Evolutionary conservation across 1,139 yeast genomes (phyloP).

Genomic region (Torulaspora pretoriensis): DNA sequence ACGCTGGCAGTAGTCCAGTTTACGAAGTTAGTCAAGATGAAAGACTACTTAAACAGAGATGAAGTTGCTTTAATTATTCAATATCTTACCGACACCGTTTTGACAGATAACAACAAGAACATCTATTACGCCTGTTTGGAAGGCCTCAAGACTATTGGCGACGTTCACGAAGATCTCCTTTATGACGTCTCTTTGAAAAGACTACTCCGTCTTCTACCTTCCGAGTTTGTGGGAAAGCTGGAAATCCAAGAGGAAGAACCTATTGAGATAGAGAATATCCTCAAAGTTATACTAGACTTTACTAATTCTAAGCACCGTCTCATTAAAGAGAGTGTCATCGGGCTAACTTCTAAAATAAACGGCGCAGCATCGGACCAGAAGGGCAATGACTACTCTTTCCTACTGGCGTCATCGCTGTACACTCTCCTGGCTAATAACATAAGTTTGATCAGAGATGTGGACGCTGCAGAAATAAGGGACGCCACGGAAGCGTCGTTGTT

Average conservation of each 20-base stretch:
- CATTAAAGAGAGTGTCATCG: slow-evolving; percentile 31
- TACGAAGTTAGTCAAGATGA: slow-evolving; percentile 48
- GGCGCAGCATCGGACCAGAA: slow-evolving; percentile 15
- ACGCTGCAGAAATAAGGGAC: slow-evolving; percentile 19
- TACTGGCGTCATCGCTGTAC: slow-evolving; percentile 30
- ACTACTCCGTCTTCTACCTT: slow-evolving; percentile 52
- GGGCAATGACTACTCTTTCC: slow-evolving; percentile 29
- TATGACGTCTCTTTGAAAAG: slow-evolving; percentile 59
- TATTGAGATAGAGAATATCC: slow-evolving; percentile 38
- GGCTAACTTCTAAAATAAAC: slow-evolving; percentile 23
- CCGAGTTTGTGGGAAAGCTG: slow-evolving; percentile 32
- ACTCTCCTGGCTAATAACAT: slow-evolving; percentile 31
- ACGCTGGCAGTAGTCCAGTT: slow-evolving; percentile 64
- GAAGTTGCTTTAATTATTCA: slow-evolving; percentile 64
- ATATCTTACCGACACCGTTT: slow-evolving; percentile 59
- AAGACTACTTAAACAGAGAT: slow-evolving; percentile 44
- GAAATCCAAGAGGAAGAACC: slow-evolving; percentile 26
- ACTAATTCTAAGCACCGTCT: slow-evolving; percentile 34
- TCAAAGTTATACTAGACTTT: slow-evolving; percentile 42
- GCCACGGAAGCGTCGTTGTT: slow-evolving; percentile 24
- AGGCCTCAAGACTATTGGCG: slow-evolving; percentile 49
- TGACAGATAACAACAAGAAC: slow-evolving; percentile 43
- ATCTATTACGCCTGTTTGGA: slow-evolving; percentile 45
- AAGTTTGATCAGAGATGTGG: slow-evolving; percentile 17
- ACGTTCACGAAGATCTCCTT: slow-evolving; percentile 43